Evolutionary conservation across 108 stramenopile genomes (phyloP).

Genomic region (Craspedostauros australis): DNA sequence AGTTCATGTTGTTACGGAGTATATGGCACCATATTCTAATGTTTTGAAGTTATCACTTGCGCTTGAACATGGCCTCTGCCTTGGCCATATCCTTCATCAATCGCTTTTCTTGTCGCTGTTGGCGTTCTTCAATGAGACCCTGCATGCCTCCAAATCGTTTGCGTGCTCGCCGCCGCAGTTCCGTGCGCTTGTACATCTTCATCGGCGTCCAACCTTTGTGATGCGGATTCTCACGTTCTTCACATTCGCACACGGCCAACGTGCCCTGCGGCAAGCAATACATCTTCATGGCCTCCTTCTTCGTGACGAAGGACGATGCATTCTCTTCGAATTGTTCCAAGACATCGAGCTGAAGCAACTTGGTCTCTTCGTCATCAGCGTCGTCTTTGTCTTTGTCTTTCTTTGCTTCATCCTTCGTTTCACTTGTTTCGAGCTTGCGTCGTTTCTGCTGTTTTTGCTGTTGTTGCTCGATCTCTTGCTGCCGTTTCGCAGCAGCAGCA

Average conservation of each 20-base stretch:
- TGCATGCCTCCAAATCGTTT: constrained; percentile 66
- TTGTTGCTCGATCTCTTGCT: constrained; percentile 6
- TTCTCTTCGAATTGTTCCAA: constrained; percentile 71
- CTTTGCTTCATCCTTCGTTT: not conserved
- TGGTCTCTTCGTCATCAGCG: constrained; percentile 20
- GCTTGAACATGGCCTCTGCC: constrained; percentile 54
- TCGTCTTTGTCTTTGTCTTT: constrained; percentile 2
- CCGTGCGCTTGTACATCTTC: constrained; percentile 64
- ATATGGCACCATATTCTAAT: too few species aligned
- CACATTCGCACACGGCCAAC: constrained; percentile 60
- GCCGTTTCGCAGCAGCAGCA: not conserved
- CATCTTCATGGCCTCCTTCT: constrained; percentile 58
- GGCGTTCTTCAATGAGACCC: constrained; percentile 59
- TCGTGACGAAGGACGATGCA: constrained; percentile 57
- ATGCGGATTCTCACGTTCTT: constrained; percentile 65
- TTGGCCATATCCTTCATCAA: constrained; percentile 57
- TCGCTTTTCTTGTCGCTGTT: constrained; percentile 42
- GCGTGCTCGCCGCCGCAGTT: constrained; percentile 59
- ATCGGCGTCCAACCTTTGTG: constrained; percentile 55
- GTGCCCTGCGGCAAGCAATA: constrained; percentile 81
- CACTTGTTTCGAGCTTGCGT: not conserved
- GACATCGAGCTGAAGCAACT: constrained; percentile 72
- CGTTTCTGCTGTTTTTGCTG: constrained; percentile 4
- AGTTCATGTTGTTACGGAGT: too few species aligned
- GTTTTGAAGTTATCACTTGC: too few species aligned